Evolutionary conservation across 1,139 yeast genomes (phyloP).

Genomic region (Arxiozyma telluris): DNA sequence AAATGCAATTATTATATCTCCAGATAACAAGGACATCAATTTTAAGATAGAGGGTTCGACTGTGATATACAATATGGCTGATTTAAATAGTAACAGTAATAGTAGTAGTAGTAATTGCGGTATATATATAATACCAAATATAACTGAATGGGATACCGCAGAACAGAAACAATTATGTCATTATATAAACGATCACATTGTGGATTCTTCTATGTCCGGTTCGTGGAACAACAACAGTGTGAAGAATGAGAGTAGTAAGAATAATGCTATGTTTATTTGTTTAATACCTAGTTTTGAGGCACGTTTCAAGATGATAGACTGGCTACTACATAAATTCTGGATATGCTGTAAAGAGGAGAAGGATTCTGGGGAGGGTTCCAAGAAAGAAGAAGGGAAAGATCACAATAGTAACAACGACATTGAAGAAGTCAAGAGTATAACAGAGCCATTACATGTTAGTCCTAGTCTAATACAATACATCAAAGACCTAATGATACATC

Average conservation of each 20-base stretch:
- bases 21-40: background rate
- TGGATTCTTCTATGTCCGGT: background rate
- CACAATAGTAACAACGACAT: background rate
- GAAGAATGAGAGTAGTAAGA: background rate
- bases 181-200: background rate
- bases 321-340: conserved; percentile 28
- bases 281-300: background rate
- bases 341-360: conserved; percentile 13
- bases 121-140: conserved; percentile 12
- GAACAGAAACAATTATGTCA: conserved; percentile 9
- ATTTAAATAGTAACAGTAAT: background rate
- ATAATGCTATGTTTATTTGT: background rate
- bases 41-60: background rate
- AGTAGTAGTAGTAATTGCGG: background rate
- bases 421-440: background rate
- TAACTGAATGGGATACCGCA: conserved; percentile 8
- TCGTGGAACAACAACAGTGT: background rate
- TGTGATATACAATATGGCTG: background rate
- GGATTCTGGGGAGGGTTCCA: background rate
- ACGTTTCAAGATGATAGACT: conserved; percentile 2
- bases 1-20: background rate
- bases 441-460: conserved; percentile 12
- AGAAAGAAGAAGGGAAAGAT: background rate
- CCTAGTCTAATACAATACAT: conserved; percentile 25
- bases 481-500: conserved; percentile 28